These are phyloP conservation scores for Coelastrella sp. DNA, from an alignment of 139 green algal genomes.

Conservation along the genomic window DNA sequence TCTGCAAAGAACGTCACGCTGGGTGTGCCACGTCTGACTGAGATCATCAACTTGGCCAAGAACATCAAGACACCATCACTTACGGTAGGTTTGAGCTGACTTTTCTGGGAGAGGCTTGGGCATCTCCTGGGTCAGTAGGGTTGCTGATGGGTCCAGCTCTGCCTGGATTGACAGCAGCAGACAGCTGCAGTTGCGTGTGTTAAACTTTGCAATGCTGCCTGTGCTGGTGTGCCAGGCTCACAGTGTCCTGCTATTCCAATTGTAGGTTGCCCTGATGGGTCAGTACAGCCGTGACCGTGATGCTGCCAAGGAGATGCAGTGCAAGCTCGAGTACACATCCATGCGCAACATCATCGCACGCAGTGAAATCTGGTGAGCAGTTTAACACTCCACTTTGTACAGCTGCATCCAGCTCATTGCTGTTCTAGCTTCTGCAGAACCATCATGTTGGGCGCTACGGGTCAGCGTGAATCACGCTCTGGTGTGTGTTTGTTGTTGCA, in stretches of 20 bases:
- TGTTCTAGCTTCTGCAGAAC: neutral
- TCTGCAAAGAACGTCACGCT: conserved; percentile 99
- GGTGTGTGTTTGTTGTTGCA: neutral
- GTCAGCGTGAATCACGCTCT: neutral
- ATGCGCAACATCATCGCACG: conserved; percentile 75
- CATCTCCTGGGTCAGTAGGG: neutral
- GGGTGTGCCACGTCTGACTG: conserved; percentile 96
- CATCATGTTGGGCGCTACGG: neutral
- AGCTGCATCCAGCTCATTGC: too few species aligned
- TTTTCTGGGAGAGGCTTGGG: neutral
- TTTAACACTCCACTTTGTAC: neutral
- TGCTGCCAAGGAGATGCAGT: conserved; percentile 90
- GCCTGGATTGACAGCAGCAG: too few species aligned
- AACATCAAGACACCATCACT: conserved; percentile 99
- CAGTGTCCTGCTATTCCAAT: neutral
- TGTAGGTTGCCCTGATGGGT: conserved; percentile 28
- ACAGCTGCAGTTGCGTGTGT: too few species aligned
- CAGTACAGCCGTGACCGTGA: conserved; percentile 69
- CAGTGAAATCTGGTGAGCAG: conserved; percentile 63
- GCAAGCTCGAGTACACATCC: conserved; percentile 97
- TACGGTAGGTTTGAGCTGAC: conserved; percentile 67
- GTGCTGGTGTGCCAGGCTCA: neutral
- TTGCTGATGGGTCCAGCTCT: too few species aligned
- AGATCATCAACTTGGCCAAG: conserved; percentile 99
- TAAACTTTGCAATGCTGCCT: too few species aligned